These are phyloP conservation scores for Exobasidium rhododendri DNA, from an alignment of 1,284 basidiomycete species.

Conservation along the genomic window DNA sequence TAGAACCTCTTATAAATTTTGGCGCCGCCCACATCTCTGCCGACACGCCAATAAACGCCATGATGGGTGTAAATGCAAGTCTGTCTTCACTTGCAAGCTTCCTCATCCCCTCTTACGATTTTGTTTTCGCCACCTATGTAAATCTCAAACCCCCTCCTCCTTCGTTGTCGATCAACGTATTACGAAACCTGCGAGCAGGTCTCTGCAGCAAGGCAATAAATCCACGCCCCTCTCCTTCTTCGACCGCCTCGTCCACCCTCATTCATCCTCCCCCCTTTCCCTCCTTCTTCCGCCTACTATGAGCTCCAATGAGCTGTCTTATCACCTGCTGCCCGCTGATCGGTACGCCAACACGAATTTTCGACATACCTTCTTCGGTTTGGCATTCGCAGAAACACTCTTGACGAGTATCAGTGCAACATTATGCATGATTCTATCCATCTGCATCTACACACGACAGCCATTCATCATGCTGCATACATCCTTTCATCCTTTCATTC, in stretches of 20 bases:
- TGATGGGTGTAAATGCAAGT: no score
- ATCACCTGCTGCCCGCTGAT: neutral
- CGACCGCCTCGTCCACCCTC: no score
- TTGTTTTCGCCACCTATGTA: no score
- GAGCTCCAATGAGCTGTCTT: slow-evolving; percentile 5
- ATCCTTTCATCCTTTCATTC: slow-evolving; percentile 3
- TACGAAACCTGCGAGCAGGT: neutral
- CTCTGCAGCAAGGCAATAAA: neutral
- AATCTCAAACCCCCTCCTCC: no score
- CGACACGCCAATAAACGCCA: no score
- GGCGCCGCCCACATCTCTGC: no score
- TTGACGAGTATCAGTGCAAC: neutral
- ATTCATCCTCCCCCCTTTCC: neutral
- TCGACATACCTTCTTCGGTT: slow-evolving; percentile 2
- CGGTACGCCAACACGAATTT: neutral
- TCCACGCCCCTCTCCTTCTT: no score
- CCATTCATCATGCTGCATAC: slow-evolving; percentile 5
- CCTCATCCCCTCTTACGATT: no score
- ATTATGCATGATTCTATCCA: neutral
- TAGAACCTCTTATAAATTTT: no score
- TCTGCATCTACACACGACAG: neutral
- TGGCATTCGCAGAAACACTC: neutral
- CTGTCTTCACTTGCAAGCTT: no score
- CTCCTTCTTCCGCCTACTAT: neutral
- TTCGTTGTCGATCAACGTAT: neutral